phyloP scores from a whole-genome alignment of 2,329 filamentous ascomycete species.

The Fusarium albosuccineum region DNA sequence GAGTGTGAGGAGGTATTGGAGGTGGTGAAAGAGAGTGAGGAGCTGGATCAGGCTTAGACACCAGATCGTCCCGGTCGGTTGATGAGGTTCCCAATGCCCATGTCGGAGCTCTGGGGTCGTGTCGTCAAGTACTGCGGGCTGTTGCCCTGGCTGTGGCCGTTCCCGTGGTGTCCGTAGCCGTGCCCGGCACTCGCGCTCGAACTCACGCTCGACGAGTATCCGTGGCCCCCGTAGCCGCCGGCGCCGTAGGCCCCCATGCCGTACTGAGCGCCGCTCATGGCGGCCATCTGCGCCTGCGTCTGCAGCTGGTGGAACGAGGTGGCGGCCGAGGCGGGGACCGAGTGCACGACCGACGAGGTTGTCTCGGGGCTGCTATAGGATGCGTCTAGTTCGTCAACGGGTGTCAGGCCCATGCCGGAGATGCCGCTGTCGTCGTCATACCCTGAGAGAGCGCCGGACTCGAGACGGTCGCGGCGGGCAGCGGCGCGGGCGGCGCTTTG shows the following conservation, averaged over 20 bases:
- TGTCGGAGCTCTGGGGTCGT: slow-evolving; percentile 68
- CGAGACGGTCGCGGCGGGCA: slow-evolving; percentile 73
- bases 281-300: slow-evolving; percentile 40
- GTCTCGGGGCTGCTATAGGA: slow-evolving; percentile 69
- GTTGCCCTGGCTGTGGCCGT: slow-evolving; percentile 51
- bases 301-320: slow-evolving; percentile 48
- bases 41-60: slow-evolving; percentile 16
- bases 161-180: slow-evolving; percentile 47
- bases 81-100: slow-evolving; percentile 72
- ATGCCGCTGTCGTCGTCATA: slow-evolving; percentile 80
- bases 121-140: slow-evolving; percentile 62
- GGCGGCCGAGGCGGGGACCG: slow-evolving; percentile 54
- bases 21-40: neutral
- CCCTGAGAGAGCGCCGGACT: slow-evolving; percentile 57
- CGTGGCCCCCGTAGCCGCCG: slow-evolving; percentile 51
- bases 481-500: slow-evolving; percentile 76
- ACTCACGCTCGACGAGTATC: slow-evolving; percentile 68
- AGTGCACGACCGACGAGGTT: slow-evolving; percentile 59
- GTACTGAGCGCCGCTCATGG: slow-evolving; percentile 38
- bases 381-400: slow-evolving; percentile 70
- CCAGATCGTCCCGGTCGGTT: slow-evolving; percentile 59
- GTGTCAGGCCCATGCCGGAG: slow-evolving; percentile 70
- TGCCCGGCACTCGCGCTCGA: slow-evolving; percentile 59
- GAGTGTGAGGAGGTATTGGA: slow-evolving; percentile 4
- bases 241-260: slow-evolving; percentile 28